Conservation (phyloP, 2,329 filamentous ascomycete genomes). For the Phyllachora maydis region DNA sequence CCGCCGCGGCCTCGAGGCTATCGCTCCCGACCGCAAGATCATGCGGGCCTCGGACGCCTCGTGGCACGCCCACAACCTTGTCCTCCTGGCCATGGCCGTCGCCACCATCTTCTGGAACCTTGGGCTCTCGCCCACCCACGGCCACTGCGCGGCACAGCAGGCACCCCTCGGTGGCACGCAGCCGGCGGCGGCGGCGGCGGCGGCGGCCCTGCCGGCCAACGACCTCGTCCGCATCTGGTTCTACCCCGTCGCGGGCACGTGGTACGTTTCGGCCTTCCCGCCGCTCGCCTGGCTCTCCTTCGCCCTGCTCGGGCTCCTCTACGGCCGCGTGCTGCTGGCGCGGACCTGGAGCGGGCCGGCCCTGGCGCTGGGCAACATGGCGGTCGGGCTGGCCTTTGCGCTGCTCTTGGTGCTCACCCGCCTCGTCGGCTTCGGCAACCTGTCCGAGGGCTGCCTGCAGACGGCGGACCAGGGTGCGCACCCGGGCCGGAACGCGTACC, state of each 20-base stretch:
- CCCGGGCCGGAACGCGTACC: slow-evolving; percentile 16
- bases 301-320: slow-evolving; percentile 20
- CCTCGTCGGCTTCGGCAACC: slow-evolving; percentile 18
- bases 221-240: slow-evolving; percentile 18
- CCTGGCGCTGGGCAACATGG: slow-evolving; percentile 9
- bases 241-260: slow-evolving; percentile 10
- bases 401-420: slow-evolving; percentile 19
- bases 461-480: slow-evolving; percentile 14
- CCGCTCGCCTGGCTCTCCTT: slow-evolving; percentile 25
- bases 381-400: slow-evolving; percentile 11
- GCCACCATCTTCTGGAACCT: slow-evolving; percentile 24
- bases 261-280: slow-evolving; percentile 18
- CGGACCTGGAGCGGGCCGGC: slow-evolving; percentile 10
- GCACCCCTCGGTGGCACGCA: no score
- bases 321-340: slow-evolving; percentile 16
- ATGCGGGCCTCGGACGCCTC: slow-evolving; percentile 10
- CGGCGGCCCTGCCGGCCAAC: slow-evolving; percentile 3
- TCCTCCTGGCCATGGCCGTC: slow-evolving; percentile 12
- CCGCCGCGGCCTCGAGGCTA: slow-evolving; percentile 2
- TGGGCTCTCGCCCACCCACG: slow-evolving; percentile 19
- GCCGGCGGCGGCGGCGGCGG: slow-evolving; percentile 1
- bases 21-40: slow-evolving; percentile 6
- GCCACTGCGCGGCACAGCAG: slow-evolving; percentile 11
- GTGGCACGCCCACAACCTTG: slow-evolving; percentile 18
- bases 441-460: slow-evolving; percentile 19